Percentiles rank a stretch among this genome's conserved stretches.
Conservation (phyloP, 1,284 basidiomycete species). For the Heterobasidion irregulare region DNA sequence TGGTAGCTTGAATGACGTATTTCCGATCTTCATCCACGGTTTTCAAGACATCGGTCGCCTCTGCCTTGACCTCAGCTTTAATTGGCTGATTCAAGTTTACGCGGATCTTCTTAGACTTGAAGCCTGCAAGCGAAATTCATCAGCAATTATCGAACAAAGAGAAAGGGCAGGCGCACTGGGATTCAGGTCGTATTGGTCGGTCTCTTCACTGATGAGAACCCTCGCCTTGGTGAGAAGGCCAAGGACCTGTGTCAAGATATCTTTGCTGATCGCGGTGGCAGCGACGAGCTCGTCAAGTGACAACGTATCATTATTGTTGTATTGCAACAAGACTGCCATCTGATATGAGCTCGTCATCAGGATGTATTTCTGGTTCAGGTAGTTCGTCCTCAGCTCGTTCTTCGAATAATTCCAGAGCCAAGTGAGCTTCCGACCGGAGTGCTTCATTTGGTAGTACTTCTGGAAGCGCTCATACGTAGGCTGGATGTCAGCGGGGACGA, state of each 20-base stretch:
- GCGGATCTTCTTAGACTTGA: conserved; percentile 97
- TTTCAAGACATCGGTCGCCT: conserved; percentile 87
- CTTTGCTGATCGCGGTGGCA: conserved; percentile 81
- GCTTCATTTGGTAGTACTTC: conserved; percentile 91
- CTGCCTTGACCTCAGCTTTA: conserved; percentile 91
- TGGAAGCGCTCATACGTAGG: conserved; percentile 89
- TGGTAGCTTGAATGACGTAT: conserved; percentile 95
- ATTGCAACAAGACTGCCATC: conserved; percentile 90
- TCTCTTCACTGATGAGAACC: conserved; percentile 80
- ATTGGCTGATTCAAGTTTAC: conserved; percentile 93
- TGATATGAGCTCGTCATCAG: conserved; percentile 95
- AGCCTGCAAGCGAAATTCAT: conserved; percentile 39
- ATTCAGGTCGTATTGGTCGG: conserved; percentile 88
- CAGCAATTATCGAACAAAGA: background rate
- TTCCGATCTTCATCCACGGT: conserved; percentile 97
- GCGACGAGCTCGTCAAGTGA: conserved; percentile 74
- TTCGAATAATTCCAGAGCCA: conserved; percentile 99
- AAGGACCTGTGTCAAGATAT: conserved; percentile 81
- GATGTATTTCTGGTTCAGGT: conserved; percentile 92
- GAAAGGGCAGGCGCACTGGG: conserved; percentile 49
- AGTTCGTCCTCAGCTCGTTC: conserved; percentile 92
- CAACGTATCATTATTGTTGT: conserved; percentile 85
- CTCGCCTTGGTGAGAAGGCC: conserved; percentile 84
- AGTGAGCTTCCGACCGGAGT: conserved; percentile 90
- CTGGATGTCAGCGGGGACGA: conserved; percentile 83